These are phyloP conservation scores for Pinus albicaulis DNA, from an alignment of 75 land plant species.

Conservation along the genomic window DNA sequence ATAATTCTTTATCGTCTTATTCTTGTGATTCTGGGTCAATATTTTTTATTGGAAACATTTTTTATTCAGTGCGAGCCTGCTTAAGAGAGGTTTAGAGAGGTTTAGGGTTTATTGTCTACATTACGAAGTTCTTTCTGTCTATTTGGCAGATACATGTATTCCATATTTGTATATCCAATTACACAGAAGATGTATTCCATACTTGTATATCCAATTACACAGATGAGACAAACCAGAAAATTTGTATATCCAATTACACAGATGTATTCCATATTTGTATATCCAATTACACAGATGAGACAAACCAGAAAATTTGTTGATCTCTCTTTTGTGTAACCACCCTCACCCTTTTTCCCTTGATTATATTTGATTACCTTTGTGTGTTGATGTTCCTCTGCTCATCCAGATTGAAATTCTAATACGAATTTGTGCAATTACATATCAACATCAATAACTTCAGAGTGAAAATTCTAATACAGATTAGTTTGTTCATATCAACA, in stretches of 20 bases:
- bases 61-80: not conserved
- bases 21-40: constrained; percentile 7
- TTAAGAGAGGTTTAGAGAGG: not conserved
- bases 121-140: not conserved
- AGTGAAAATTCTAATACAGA: too few relatives aligned
- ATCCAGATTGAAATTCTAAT: too few relatives aligned
- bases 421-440: too few relatives aligned
- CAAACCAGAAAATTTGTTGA: not conserved
- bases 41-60: constrained; percentile 5
- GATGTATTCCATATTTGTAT: not conserved
- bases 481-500: too few relatives aligned
- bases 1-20: constrained; percentile 2
- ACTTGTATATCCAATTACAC: constrained; percentile 2
- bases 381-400: too few relatives aligned
- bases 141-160: not conserved
- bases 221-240: too few relatives aligned
- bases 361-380: not conserved
- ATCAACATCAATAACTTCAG: too few relatives aligned
- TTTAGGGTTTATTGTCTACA: not conserved
- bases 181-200: not conserved
- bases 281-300: not conserved
- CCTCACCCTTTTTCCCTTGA: not conserved
- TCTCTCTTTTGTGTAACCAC: not conserved
- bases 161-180: not conserved
- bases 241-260: too few relatives aligned